A percentile compares a stretch with the other conserved stretches of the same genome.
These are phyloP conservation scores for Leccinellum albellum DNA, from an alignment of 768 basidiomycete species.

Conservation along the genomic window DNA sequence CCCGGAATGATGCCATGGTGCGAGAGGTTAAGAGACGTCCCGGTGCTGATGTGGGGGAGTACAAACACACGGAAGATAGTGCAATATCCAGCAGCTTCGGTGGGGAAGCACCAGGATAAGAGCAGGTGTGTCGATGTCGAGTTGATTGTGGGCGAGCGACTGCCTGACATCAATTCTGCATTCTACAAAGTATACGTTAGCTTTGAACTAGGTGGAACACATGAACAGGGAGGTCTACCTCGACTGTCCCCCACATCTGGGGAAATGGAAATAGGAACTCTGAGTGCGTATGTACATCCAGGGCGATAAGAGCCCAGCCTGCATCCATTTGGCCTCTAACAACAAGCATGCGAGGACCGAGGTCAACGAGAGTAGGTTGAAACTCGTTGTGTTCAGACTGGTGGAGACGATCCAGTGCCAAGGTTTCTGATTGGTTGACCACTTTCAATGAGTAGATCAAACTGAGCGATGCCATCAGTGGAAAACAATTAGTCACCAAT, in stretches of 20 bases:
- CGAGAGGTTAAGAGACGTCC: background rate
- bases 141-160: slow-evolving; percentile 2
- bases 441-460: slow-evolving; percentile 6
- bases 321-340: background rate
- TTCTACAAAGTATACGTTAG: background rate
- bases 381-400: slow-evolving; percentile 4
- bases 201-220: background rate
- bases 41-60: slow-evolving; percentile 1
- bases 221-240: background rate
- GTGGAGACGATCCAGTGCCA: slow-evolving; percentile 8
- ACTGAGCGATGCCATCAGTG: background rate
- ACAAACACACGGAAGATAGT: too few species aligned
- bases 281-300: slow-evolving; percentile 14
- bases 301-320: background rate
- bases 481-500: too few species aligned
- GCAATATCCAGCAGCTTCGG: too few species aligned
- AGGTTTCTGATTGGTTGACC: background rate
- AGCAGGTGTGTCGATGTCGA: slow-evolving; percentile 22
- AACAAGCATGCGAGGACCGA: slow-evolving; percentile 15
- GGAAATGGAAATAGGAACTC: background rate
- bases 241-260: background rate
- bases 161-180: too few species aligned
- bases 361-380: background rate
- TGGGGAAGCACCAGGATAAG: too few species aligned
- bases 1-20: slow-evolving; percentile 7